A percentile compares a stretch with the other conserved stretches of the same genome.
phyloP scores from a whole-genome alignment of 805 yeast genomes.

The Yarrowia sp. region DNA sequence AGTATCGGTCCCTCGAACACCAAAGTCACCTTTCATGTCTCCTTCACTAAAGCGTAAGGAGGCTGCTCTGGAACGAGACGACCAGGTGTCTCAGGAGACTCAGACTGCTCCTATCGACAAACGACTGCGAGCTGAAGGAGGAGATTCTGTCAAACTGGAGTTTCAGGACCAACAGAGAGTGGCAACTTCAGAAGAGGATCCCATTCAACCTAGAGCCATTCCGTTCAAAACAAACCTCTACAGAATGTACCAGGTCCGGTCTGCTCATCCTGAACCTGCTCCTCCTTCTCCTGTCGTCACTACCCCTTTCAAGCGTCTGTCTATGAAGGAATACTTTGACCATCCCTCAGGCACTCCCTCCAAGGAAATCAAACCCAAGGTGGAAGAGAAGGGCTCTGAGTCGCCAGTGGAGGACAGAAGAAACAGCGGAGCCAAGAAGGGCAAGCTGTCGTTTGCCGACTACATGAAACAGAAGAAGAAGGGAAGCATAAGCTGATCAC shows the following conservation, averaged over 20 bases:
- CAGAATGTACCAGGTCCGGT: constrained; percentile 11
- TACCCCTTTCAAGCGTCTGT: constrained; percentile 18
- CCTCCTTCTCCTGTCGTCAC: constrained; percentile 18
- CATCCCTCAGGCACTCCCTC: constrained; percentile 10
- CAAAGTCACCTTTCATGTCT: constrained; percentile 23
- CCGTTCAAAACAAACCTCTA: constrained; percentile 29
- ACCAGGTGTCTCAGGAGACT: constrained; percentile 15
- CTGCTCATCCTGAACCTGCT: constrained; percentile 5
- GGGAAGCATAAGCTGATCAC: neutral
- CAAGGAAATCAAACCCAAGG: constrained; percentile 22
- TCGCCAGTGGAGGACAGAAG: constrained; percentile 19
- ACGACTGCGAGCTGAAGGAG: neutral
- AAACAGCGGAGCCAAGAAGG: constrained; percentile 27
- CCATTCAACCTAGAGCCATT: constrained; percentile 14
- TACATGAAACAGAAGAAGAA: constrained; percentile 36
- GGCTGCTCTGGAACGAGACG: neutral
- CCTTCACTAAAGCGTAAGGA: constrained; percentile 30
- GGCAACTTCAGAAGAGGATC: neutral
- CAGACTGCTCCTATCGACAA: constrained; percentile 28
- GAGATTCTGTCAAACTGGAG: neutral
- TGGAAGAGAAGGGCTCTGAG: constrained; percentile 20
- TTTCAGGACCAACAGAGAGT: neutral
- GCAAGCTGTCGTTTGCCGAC: constrained; percentile 35
- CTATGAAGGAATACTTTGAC: constrained; percentile 28
- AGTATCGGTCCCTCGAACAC: constrained; percentile 13